Evolutionary conservation across 257 asterid genomes (phyloP).

Genomic region (Parsonsia alboflavescens): DNA sequence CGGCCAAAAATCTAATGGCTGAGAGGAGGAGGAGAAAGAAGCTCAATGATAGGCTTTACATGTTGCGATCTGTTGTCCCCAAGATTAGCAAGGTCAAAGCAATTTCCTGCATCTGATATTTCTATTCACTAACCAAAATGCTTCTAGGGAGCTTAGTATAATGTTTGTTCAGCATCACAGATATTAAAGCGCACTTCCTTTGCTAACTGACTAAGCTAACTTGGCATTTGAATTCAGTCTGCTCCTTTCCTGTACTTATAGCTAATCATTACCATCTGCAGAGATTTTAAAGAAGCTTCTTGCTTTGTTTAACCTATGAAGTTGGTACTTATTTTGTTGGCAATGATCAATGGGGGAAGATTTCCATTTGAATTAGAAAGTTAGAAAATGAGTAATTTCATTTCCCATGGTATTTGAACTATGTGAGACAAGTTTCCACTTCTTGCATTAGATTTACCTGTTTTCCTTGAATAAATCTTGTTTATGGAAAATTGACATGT

Average conservation of each 20-base stretch:
- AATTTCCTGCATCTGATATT: neutral
- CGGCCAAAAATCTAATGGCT: conserved; percentile 75
- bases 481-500: neutral
- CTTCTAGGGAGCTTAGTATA: neutral
- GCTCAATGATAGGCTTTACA: conserved; percentile 69
- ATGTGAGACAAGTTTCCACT: neutral
- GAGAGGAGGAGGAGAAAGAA: conserved; percentile 76
- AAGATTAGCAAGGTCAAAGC: conserved; percentile 65
- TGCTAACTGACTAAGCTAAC: neutral
- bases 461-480: conserved; percentile 5
- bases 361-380: neutral
- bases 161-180: neutral
- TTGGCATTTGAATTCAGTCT: neutral
- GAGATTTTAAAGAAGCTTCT: neutral
- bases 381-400: neutral
- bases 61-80: conserved; percentile 74
- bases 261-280: neutral
- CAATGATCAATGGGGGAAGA: neutral
- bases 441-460: neutral
- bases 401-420: neutral
- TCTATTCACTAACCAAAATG: neutral
- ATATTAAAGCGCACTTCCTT: neutral
- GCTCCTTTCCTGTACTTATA: neutral
- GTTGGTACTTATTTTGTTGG: no score
- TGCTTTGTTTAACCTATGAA: neutral